Evolutionary conservation across 2,329 filamentous ascomycete species (phyloP).

Genomic region (Aspergillus alliaceus): DNA sequence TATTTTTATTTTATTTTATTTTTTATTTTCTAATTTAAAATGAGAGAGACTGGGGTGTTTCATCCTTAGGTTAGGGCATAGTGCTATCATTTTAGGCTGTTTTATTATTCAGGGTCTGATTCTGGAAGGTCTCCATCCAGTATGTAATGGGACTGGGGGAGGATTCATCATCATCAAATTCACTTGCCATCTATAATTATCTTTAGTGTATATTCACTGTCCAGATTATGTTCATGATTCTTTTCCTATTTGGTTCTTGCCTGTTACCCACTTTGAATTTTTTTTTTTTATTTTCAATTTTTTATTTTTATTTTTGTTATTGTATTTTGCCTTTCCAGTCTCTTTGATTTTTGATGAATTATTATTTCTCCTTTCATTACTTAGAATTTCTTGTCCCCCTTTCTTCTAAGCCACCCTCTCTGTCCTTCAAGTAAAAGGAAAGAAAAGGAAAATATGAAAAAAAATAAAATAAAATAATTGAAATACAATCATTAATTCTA

Average conservation of each 20-base stretch:
- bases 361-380: not conserved
- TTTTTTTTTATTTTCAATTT: not conserved
- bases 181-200: slow-evolving; percentile 9
- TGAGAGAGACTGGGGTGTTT: slow-evolving; percentile 8
- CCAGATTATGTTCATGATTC: slow-evolving; percentile 1
- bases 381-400: not conserved
- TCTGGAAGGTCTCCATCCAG: slow-evolving; percentile 3
- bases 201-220: not conserved
- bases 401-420: slow-evolving; percentile 7
- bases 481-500: not conserved
- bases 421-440: not conserved
- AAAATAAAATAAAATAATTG: slow-evolving; percentile 4
- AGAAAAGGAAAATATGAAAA: slow-evolving; percentile 1
- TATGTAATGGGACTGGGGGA: not conserved
- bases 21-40: no score
- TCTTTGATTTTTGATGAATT: slow-evolving; percentile 3
- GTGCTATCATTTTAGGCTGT: slow-evolving; percentile 7
- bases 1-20: no score
- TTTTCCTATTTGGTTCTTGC: not conserved
- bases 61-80: slow-evolving; percentile 9
- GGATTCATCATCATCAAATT: slow-evolving; percentile 6
- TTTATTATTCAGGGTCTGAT: slow-evolving; percentile 12
- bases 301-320: not conserved
- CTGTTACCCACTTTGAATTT: not conserved
- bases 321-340: slow-evolving; percentile 2